These are phyloP conservation scores for Sinapis alba DNA, from an alignment of 441 rosid genomes.

Conservation along the genomic window DNA sequence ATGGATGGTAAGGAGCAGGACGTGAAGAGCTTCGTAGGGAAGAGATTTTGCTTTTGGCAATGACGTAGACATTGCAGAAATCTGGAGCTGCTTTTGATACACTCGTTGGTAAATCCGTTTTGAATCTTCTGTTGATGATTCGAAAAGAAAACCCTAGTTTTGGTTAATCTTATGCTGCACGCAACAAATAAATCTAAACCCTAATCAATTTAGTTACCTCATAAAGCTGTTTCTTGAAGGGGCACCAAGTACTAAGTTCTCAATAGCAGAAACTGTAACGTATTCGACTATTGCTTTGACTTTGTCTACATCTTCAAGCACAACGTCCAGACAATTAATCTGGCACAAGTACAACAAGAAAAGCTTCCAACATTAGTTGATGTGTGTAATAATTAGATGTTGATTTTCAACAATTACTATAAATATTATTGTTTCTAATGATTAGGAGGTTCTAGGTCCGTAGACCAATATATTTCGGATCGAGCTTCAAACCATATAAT, in stretches of 20 bases:
- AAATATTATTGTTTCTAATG: neutral
- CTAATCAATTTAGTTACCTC: constrained; percentile 45
- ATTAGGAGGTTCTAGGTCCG: neutral
- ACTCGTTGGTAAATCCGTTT: constrained; percentile 61
- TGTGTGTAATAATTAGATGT: neutral
- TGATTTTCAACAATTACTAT: neutral
- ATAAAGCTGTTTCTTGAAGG: constrained; percentile 70
- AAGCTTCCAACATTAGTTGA: neutral
- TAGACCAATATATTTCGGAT: neutral
- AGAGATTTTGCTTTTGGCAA: constrained; percentile 78
- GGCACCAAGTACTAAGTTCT: constrained; percentile 80
- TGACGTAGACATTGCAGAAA: constrained; percentile 81
- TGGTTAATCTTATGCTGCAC: constrained; percentile 25
- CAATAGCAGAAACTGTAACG: constrained; percentile 65
- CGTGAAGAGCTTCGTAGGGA: constrained; percentile 66
- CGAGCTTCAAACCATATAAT: too few species aligned
- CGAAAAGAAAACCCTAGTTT: constrained; percentile 1
- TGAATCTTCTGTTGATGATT: constrained; percentile 59
- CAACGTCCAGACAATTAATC: constrained; percentile 65
- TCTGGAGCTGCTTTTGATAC: constrained; percentile 82
- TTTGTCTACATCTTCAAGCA: constrained; percentile 69
- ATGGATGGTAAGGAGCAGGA: constrained; percentile 66
- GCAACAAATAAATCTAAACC: neutral
- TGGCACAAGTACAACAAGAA: constrained; percentile 25
- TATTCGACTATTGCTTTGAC: constrained; percentile 79